Evolutionary conservation across 2,329 filamentous ascomycete species (phyloP).

Genomic region (Mycosphaerella arachidis): DNA sequence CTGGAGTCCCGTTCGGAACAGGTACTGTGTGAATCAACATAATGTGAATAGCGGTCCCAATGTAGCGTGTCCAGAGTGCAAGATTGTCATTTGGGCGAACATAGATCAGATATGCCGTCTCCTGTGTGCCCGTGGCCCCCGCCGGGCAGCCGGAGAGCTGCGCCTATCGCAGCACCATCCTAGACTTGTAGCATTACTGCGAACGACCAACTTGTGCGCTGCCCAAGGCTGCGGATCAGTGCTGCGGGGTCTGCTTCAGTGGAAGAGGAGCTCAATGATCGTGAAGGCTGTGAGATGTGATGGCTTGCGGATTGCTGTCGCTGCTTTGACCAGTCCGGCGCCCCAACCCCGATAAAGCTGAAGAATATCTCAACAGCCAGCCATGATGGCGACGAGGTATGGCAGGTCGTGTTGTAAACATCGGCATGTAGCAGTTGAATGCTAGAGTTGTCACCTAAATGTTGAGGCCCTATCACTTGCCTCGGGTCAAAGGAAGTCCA

Average conservation of each 20-base stretch:
- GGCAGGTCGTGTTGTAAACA: too few relatives aligned
- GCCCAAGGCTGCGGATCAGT: not conserved
- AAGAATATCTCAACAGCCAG: too few relatives aligned
- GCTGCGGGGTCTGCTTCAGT: not conserved
- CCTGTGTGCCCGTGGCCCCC: not conserved
- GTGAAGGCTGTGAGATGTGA: not conserved
- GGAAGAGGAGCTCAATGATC: not conserved
- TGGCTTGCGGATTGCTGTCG: too few relatives aligned
- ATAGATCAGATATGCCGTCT: not conserved
- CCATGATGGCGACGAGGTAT: too few relatives aligned
- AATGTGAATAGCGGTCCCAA: not conserved
- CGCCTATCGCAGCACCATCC: not conserved
- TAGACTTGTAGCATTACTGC: not conserved
- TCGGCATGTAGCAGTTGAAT: too few relatives aligned
- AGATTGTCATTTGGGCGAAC: not conserved
- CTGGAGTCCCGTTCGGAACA: not conserved
- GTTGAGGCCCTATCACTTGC: too few relatives aligned
- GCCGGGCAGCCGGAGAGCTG: not conserved
- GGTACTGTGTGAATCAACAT: conserved; percentile 3
- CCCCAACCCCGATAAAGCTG: too few relatives aligned
- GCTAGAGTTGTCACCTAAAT: too few relatives aligned
- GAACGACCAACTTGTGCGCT: not conserved
- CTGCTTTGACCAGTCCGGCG: too few relatives aligned
- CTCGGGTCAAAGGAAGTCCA: too few relatives aligned
- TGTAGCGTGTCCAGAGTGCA: not conserved